Base-by-base conservation (phyloP, 345 rosid genomes). In the Brassica rapa region DNA sequence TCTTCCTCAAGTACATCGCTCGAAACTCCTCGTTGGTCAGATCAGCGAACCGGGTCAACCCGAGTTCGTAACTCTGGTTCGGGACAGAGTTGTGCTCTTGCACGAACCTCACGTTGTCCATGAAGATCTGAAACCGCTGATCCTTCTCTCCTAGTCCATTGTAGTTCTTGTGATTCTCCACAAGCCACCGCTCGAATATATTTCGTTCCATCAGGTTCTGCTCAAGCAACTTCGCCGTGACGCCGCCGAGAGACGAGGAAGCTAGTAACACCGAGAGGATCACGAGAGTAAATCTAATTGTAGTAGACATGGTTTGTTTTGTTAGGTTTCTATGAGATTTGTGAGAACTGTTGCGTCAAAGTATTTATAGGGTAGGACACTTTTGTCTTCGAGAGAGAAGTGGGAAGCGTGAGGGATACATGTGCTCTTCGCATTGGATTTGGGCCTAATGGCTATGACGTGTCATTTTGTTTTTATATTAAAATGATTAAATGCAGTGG, bases 21-120 rank as follows among this genome's bases (percentile, higher is more conserved):
- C 79, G 57, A 41, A 81, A 91, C 85, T 91, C 92, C 1, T 87
- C 90, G 67, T 91, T 91, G 33, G 85, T 88, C 77, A 91, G 82
- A 85, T 91, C 96, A 0, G 93, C 92, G 72, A 91, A 91, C 86
- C 46, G 84, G 72, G 86, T 88, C 80, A 89, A 79, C 21, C 93
- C 96, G 2, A 91, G 80, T 69, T 77, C 80, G 27, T 82, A 91
- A 43, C 81, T 83, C 71, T 76, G 84, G 14, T 79, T 59, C 11
- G 55, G 85, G n/a, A 41, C 56, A 0, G 85, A 82, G 68, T 88
- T 91, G 61, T 91, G 96, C 9, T 87, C 85, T 46, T 83, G 83
- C 4, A 88, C 64, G 49, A 89, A 91, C 81, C 56, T 84, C 71
- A 88, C 51, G 39, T 89, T 91, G 59, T 89, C 90, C 83, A 87